Conservation (phyloP, 768 basidiomycete genomes). For the Hericium alpestre region DNA sequence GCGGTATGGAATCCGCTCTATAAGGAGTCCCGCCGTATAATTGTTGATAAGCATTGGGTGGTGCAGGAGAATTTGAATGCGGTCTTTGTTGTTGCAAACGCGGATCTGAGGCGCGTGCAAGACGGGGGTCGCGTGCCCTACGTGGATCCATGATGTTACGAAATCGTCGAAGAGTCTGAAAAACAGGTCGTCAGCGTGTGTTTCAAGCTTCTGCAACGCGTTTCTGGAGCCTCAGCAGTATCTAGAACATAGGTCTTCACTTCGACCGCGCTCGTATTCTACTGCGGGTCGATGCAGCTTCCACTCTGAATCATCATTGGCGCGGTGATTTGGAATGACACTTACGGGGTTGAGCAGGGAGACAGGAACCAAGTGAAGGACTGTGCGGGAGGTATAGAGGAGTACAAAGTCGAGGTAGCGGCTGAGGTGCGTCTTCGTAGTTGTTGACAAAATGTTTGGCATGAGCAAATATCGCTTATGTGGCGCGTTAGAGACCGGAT, state of each 20-base stretch:
- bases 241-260: constrained; percentile 83
- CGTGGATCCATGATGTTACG: constrained; percentile 60
- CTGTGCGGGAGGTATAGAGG: too few relatives aligned
- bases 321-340: not conserved
- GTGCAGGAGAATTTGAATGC: constrained; percentile 20
- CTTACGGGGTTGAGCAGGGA: too few relatives aligned
- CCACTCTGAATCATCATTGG: constrained; percentile 88
- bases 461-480: too few relatives aligned
- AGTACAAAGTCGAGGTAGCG: too few relatives aligned
- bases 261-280: constrained; percentile 41
- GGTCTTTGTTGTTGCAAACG: constrained; percentile 38
- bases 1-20: not conserved
- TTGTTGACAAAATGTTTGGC: too few relatives aligned
- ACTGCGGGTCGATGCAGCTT: constrained; percentile 59
- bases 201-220: not conserved
- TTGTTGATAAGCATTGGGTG: constrained; percentile 6
- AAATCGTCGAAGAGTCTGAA: constrained; percentile 7
- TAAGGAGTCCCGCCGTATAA: not conserved
- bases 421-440: too few relatives aligned
- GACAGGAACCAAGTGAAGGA: too few relatives aligned
- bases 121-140: constrained; percentile 70
- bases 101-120: constrained; percentile 56
- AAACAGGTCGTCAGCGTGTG: not conserved
- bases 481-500: too few relatives aligned
- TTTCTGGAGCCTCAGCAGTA: constrained; percentile 68